Conservation (phyloP, 2,329 filamentous ascomycete genomes). For the Xylariaceae sp. region DNA sequence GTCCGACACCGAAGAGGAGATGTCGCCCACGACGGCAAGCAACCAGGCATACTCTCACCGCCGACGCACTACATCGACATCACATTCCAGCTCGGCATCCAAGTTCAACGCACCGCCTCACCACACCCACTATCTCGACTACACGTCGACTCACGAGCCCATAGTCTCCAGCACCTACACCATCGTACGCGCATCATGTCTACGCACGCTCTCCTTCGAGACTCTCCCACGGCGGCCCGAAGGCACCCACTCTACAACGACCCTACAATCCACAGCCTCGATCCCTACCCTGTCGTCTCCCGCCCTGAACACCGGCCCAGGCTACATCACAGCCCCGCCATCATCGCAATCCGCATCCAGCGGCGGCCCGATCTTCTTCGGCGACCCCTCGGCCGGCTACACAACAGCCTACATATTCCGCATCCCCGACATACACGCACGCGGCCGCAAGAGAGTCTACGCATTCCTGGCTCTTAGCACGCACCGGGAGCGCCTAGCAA, state of each 20-base stretch:
- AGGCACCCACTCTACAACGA: constrained; percentile 32
- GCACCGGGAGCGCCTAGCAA: constrained; percentile 59
- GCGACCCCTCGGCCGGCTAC: constrained; percentile 60
- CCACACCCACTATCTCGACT: constrained; percentile 63
- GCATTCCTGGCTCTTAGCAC: constrained; percentile 63
- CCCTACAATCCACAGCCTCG: constrained; percentile 31
- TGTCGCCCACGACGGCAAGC: constrained; percentile 23
- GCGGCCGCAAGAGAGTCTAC: constrained; percentile 65
- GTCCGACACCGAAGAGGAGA: constrained; percentile 50
- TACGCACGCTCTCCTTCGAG: constrained; percentile 63
- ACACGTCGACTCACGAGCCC: constrained; percentile 65
- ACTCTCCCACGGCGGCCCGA: constrained; percentile 56
- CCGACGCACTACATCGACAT: constrained; percentile 44
- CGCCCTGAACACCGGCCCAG: constrained; percentile 36
- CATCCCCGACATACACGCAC: constrained; percentile 63
- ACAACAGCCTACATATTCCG: constrained; percentile 69
- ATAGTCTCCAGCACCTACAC: constrained; percentile 59
- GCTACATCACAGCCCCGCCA: constrained; percentile 51
- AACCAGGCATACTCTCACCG: constrained; percentile 36
- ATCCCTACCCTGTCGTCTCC: constrained; percentile 41
- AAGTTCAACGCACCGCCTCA: constrained; percentile 41
- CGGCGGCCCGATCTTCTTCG: constrained; percentile 65
- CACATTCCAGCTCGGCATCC: constrained; percentile 52
- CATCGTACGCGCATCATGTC: constrained; percentile 61
- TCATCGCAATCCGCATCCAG: constrained; percentile 48